Evolutionary conservation across 139 green algal genomes (phyloP).

Genomic region (Haematococcus sp.): DNA sequence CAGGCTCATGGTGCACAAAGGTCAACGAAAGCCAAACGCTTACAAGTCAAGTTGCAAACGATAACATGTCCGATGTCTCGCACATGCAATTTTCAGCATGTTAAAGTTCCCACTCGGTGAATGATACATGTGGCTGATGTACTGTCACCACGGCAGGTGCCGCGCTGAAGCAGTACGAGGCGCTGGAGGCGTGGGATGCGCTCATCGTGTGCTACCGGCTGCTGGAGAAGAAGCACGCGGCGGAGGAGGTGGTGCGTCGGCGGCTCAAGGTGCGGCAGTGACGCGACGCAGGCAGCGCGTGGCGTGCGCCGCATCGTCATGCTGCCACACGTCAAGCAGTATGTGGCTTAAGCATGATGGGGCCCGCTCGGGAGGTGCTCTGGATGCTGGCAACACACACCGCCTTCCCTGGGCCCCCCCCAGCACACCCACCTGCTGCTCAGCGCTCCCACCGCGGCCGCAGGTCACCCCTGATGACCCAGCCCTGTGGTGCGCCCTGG

Average conservation of each 20-base stretch:
- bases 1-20: too few species aligned
- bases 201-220: constrained; percentile 88
- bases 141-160: constrained; percentile 25
- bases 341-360: too few species aligned
- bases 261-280: constrained; percentile 53
- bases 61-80: too few species aligned
- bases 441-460: neutral
- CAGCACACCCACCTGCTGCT: too few species aligned
- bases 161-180: constrained; percentile 80
- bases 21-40: too few species aligned
- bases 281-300: neutral
- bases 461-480: constrained; percentile 72
- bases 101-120: neutral
- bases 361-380: too few species aligned
- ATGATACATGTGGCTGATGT: neutral
- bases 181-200: constrained; percentile 85
- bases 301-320: too few species aligned
- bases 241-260: constrained; percentile 64
- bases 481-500: constrained; percentile 84
- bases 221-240: constrained; percentile 71
- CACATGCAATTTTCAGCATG: too few species aligned
- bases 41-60: too few species aligned
- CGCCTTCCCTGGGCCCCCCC: too few species aligned
- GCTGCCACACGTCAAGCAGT: too few species aligned
- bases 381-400: too few species aligned